Evolutionary conservation across 2,329 filamentous ascomycete species (phyloP).

Genomic region (Epichloe baconii): DNA sequence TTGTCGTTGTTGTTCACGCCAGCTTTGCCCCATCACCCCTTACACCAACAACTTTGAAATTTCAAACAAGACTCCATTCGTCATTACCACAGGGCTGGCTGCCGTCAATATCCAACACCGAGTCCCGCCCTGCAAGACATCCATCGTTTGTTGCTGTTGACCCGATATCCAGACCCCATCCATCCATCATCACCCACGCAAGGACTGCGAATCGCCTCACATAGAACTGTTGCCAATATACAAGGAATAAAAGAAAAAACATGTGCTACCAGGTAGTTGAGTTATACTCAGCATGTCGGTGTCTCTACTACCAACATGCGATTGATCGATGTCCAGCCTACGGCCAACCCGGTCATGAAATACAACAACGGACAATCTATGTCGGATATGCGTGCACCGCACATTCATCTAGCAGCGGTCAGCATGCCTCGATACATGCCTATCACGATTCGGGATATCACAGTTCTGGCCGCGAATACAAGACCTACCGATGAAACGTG

Average conservation of each 20-base stretch:
- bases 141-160: background rate
- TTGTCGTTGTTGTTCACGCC: background rate
- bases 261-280: constrained; percentile 89
- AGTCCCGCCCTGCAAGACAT: background rate
- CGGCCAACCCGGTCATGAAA: constrained; percentile 56
- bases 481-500: constrained; percentile 38
- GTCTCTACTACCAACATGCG: constrained; percentile 77
- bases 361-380: constrained; percentile 64
- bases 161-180: background rate
- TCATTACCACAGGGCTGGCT: background rate
- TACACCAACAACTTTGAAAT: too few relatives aligned
- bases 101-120: background rate
- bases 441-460: constrained; percentile 45
- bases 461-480: constrained; percentile 33
- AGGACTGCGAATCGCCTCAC: background rate
- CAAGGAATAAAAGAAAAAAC: constrained; percentile 11
- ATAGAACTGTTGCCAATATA: background rate
- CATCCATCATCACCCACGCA: background rate
- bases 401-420: constrained; percentile 21
- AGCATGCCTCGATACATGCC: constrained; percentile 25
- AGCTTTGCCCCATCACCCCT: background rate
- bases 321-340: constrained; percentile 71
- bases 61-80: background rate
- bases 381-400: constrained; percentile 65
- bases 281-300: constrained; percentile 74